A percentile compares a stretch with the other conserved stretches of the same genome.
phyloP scores from a whole-genome alignment of 768 basidiomycete species.

The Termitomyces sp. region DNA sequence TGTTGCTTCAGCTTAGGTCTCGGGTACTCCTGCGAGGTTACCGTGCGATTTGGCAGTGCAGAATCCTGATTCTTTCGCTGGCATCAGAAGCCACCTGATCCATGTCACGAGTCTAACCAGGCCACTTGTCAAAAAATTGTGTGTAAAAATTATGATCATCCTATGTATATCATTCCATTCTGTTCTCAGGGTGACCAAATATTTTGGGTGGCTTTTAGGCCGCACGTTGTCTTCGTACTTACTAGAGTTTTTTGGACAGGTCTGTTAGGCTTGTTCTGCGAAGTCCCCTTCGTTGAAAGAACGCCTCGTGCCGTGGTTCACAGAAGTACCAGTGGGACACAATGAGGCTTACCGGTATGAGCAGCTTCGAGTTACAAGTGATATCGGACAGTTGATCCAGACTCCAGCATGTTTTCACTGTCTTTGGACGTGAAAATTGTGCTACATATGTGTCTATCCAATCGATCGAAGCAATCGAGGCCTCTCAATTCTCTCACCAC shows the following conservation, averaged over 20 bases:
- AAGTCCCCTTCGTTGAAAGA: not conserved
- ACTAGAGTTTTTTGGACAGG: not conserved
- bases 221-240: not conserved
- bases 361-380: not conserved
- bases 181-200: no score
- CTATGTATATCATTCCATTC: no score
- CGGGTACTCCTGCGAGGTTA: not conserved
- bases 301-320: not conserved
- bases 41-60: not conserved
- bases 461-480: not conserved
- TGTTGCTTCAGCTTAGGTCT: not conserved
- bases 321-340: not conserved
- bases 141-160: not conserved
- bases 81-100: not conserved
- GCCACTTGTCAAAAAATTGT: not conserved
- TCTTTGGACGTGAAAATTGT: not conserved
- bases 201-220: no score
- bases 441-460: not conserved
- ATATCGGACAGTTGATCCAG: no score
- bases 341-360: not conserved
- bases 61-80: not conserved
- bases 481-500: not conserved
- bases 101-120: not conserved
- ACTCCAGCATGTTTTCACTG: not conserved
- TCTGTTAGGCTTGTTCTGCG: not conserved